Conservation (phyloP, 257 asterid genomes). For the Rehmannia glutinosa region DNA sequence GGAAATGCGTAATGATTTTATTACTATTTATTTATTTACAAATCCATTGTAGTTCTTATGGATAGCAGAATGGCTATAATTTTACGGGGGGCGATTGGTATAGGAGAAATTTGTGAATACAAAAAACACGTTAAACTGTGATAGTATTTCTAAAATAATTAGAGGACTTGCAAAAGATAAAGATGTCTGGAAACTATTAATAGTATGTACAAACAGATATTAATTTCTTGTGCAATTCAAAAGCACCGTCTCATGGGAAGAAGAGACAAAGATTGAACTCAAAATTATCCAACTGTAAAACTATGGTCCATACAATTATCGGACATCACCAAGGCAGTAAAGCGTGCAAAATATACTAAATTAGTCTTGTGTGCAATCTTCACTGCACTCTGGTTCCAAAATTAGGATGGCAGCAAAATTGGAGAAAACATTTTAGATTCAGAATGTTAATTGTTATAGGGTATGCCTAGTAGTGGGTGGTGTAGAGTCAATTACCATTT, state of each 20-base stretch:
- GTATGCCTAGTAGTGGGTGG: not conserved
- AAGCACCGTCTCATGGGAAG: not conserved
- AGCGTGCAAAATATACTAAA: not conserved
- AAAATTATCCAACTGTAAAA: not conserved
- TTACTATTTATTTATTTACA: not conserved
- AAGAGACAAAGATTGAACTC: not conserved
- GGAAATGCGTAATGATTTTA: not conserved
- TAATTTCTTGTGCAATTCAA: not conserved
- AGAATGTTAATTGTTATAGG: not conserved
- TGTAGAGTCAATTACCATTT: not conserved
- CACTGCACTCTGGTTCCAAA: not conserved
- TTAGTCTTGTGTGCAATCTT: not conserved
- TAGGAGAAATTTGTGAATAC: not conserved
- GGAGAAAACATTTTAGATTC: not conserved
- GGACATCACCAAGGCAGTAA: not conserved
- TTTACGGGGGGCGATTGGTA: not conserved
- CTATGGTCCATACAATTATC: not conserved
- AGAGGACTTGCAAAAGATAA: not conserved
- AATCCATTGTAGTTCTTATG: not conserved
- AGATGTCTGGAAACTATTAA: not conserved
- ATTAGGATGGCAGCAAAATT: not conserved
- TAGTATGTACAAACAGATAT: not conserved
- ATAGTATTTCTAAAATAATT: too few relatives aligned
- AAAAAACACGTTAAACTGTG: too few relatives aligned
- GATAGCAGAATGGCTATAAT: not conserved